A percentile compares a stretch with the other conserved stretches of the same genome.
Evolutionary conservation across 495 filamentous ascomycete species (phyloP).

Genomic region (Neurospora sp.): DNA sequence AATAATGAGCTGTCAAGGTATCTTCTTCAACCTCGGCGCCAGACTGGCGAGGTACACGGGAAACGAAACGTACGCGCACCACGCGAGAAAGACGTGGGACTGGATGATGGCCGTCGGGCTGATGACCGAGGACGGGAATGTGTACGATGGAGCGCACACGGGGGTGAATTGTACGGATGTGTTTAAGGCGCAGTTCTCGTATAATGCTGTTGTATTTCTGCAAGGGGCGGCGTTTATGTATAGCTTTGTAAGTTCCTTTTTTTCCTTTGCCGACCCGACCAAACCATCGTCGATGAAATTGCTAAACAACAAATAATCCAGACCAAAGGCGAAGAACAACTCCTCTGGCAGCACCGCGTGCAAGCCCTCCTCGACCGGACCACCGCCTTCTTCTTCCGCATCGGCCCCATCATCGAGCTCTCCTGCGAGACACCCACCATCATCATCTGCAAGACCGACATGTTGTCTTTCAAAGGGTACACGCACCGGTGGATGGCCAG

Average conservation of each 20-base stretch:
- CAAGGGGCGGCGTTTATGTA: constrained; percentile 67
- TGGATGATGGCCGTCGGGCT: constrained; percentile 59
- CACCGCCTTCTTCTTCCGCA: constrained; percentile 42
- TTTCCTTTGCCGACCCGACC: neutral
- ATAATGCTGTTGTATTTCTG: constrained; percentile 58
- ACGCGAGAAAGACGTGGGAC: constrained; percentile 61
- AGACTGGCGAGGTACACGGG: constrained; percentile 63
- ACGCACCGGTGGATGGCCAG: constrained; percentile 62
- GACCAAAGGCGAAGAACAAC: constrained; percentile 7
- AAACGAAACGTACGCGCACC: constrained; percentile 66
- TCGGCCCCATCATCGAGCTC: constrained; percentile 53
- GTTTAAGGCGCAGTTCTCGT: constrained; percentile 53
- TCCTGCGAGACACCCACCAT: constrained; percentile 48
- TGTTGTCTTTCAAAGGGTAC: constrained; percentile 68
- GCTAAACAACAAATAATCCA: neutral
- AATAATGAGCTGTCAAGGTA: constrained; percentile 15
- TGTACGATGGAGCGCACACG: constrained; percentile 61
- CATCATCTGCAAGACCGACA: constrained; percentile 54
- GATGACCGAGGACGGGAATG: constrained; percentile 38
- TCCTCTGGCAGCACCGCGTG: constrained; percentile 46
- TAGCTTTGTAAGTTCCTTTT: constrained; percentile 41
- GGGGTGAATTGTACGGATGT: constrained; percentile 47
- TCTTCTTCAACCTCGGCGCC: constrained; percentile 71
- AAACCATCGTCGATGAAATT: neutral
- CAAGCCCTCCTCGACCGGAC: constrained; percentile 46